Evolutionary conservation across 2,329 filamentous ascomycete genomes (phyloP), one percentile per base, ranked within the genome.

Genomic region (Mariannaea sp.): DNA sequence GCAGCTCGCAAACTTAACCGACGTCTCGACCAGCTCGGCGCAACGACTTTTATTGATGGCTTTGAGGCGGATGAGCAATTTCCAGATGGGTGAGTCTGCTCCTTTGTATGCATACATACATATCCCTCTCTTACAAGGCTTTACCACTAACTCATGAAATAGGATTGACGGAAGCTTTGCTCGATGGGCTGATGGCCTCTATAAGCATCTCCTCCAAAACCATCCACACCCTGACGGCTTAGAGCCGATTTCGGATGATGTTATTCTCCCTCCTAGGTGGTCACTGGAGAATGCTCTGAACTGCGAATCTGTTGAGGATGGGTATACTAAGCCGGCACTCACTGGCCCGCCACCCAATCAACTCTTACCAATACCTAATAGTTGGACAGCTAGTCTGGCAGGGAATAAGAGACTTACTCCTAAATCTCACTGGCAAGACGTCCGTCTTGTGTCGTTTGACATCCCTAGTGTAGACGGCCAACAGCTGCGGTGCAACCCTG

Each of bases 1-100:
- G 92, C 93, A 14, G 89, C 89, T 39, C 84, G 92, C 43, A 96
- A 97, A 73, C 78, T 99, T 39, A 85, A 92, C 65, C 93, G 92
- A 64, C 85, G 94, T 13, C 77, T 99, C 27, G 71, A 87, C 30
- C 92, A 96, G 69, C 82, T 99, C 1, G 93, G 93, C 1, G 94
- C 90, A 3, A 79, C 79, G 35, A 83, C 90, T 41, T 83, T 94
- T 57, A 88, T 89, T 65, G 84, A 87, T 33, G 79, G 86, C 30
- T 94, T 90, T 10, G 94, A 99, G 72, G 92, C 88, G 17, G 94
- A 99, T 68, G 92, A 97, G 64, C 90, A 95, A 69, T 92, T 97
- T 76, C 85, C 90, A 20, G 92, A 97, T 73, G 92, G 93, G 86
- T 94, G 75, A 62, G 82, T 75, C 19, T 2, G 4, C 2, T 26